Evolutionary conservation across 2,329 filamentous ascomycete genomes (phyloP).

Genomic region (Cylindrodendrum hubeiense): DNA sequence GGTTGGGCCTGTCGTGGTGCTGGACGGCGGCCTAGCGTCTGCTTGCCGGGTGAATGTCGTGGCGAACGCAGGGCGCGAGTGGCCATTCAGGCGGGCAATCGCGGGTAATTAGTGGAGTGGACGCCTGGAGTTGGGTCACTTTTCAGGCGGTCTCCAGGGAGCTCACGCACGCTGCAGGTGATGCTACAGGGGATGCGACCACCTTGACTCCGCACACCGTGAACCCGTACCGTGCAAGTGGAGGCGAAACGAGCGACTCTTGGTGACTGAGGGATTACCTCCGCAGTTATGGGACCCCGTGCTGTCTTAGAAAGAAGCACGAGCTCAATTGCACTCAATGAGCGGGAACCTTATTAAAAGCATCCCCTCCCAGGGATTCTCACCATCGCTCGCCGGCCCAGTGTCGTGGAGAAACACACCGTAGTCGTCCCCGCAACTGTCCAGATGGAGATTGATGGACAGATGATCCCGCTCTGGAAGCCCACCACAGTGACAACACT

Average conservation of each 20-base stretch:
- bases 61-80: neutral
- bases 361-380: neutral
- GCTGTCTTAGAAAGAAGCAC: neutral
- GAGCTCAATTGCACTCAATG: neutral
- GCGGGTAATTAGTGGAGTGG: neutral
- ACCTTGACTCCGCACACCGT: neutral
- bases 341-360: neutral
- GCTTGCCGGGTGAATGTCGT: slow-evolving; percentile 15
- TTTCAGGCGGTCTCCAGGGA: neutral
- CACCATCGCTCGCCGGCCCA: neutral
- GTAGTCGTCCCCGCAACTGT: neutral
- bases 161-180: neutral
- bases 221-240: neutral
- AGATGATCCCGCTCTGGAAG: slow-evolving; percentile 1
- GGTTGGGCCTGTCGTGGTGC: neutral
- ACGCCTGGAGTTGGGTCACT: neutral
- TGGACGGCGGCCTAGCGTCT: slow-evolving; percentile 12
- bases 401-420: neutral
- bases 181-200: neutral
- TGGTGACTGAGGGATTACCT: slow-evolving; percentile 2
- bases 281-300: neutral
- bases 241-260: neutral
- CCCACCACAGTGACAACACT: slow-evolving; percentile 14
- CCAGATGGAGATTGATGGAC: neutral
- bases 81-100: neutral